Base-by-base conservation (phyloP, 2,329 filamentous ascomycete species). In the Cladosporium sp. region DNA sequence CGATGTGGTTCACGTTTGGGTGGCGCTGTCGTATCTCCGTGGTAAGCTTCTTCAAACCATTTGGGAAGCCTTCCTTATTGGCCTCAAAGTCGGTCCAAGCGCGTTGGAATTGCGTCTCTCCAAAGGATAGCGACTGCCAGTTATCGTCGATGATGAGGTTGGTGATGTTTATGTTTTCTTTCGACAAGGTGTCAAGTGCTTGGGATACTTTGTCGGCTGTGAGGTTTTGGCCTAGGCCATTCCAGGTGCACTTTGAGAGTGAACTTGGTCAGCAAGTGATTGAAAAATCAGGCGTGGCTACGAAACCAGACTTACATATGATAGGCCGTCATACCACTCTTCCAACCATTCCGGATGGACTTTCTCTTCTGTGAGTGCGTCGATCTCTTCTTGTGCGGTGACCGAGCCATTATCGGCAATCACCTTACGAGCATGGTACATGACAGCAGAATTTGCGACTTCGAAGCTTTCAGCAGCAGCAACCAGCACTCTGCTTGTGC, bases 101-200 rank as follows among this genome's bases (percentile, higher is more conserved):
- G 16, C 84, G 78, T 43, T 79, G 74, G 68, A 83, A 84, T 68
- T 86, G 84, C 1, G 77, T 81, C 16, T 82, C 78, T 4, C 82
- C 84, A 67, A 84, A 80, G 86, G 87, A 56, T 7, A 96, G 84
- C 10, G 89, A 87, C 77, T 97, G 93, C 95, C 95, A 99, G 72
- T 96, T 96, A 75, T 99, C 95, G 71, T 99, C 95, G 68, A 99
- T 96, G 67, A 98, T 97, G 2, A 99, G 83, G 72, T 89, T 96
- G 0, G 88, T 89, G 54, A 98, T 79, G 30, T 90, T 88, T 73
- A 99, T 91, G 0, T 89, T 85, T 64, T 91, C 85, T 32, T 87
- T 81, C 5, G 88, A 85, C 13, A 99, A 80, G 1, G 85, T 83
- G 65, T 92, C 87, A 0, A 98, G 81, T 1, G 93, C 92, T 48